Evolutionary conservation across 2,329 filamentous ascomycete species (phyloP).

Genomic region (Ascocoryne sarcoides): DNA sequence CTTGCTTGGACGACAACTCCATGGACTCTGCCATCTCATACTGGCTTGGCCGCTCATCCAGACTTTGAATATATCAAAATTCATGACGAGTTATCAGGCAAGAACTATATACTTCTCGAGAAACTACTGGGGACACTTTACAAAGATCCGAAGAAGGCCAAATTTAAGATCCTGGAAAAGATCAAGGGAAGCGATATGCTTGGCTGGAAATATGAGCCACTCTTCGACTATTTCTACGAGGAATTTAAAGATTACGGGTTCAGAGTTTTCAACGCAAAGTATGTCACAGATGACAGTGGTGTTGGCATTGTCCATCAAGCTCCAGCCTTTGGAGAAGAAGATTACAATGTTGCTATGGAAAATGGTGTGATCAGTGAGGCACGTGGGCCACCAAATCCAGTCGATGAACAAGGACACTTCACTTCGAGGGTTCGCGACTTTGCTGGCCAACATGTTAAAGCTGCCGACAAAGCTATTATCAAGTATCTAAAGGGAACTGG

Average conservation of each 20-base stretch:
- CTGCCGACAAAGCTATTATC: conserved; percentile 87
- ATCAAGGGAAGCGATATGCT: conserved; percentile 77
- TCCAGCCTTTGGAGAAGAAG: conserved; percentile 90
- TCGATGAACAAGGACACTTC: conserved; percentile 78
- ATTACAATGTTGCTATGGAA: conserved; percentile 76
- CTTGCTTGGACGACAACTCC: conserved; percentile 88
- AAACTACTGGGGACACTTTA: conserved; percentile 74
- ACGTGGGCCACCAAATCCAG: conserved; percentile 77
- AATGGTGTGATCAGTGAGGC: conserved; percentile 69
- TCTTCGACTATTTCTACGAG: conserved; percentile 85
- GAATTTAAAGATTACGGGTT: conserved; percentile 82
- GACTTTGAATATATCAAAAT: conserved; percentile 86
- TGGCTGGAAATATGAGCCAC: conserved; percentile 73
- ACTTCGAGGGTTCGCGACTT: conserved; percentile 72
- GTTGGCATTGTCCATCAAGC: conserved; percentile 91
- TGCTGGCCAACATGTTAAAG: conserved; percentile 80
- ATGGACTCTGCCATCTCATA: conserved; percentile 77
- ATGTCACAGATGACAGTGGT: conserved; percentile 85
- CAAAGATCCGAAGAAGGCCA: conserved; percentile 93
- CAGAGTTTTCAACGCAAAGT: conserved; percentile 71
- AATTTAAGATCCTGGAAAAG: conserved; percentile 74
- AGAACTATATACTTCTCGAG: conserved; percentile 79
- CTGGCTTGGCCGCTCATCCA: conserved; percentile 68
- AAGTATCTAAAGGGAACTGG: conserved; percentile 73
- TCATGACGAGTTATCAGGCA: conserved; percentile 69